Conservation (phyloP, 2,329 filamentous ascomycete genomes). For the Apiospora hydei region DNA sequence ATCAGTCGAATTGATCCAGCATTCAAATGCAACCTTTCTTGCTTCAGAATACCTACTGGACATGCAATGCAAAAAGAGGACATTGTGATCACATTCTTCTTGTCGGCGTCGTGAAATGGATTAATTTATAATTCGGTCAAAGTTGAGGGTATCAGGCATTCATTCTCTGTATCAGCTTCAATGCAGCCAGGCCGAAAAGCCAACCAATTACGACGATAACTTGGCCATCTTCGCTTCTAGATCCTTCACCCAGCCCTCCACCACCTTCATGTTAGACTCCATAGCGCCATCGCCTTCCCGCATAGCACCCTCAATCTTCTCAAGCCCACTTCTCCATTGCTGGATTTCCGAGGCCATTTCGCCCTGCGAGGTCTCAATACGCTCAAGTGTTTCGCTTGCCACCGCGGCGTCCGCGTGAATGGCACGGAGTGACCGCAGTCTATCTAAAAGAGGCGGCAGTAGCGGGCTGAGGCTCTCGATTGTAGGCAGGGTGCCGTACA, state of each 20-base stretch:
- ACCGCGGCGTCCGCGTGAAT: slow-evolving; percentile 88
- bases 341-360: slow-evolving; percentile 86
- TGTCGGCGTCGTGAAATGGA: neutral
- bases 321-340: slow-evolving; percentile 83
- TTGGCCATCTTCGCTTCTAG: slow-evolving; percentile 79
- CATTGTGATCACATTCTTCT: neutral
- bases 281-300: slow-evolving; percentile 73
- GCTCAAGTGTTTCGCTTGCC: slow-evolving; percentile 78
- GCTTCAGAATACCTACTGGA: neutral
- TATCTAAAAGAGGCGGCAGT: slow-evolving; percentile 83
- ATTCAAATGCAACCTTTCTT: neutral
- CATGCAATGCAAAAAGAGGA: neutral
- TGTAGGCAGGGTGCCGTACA: slow-evolving; percentile 87
- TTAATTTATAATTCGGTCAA: slow-evolving; percentile 3
- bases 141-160: slow-evolving; percentile 46
- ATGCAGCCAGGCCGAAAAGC: neutral
- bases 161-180: slow-evolving; percentile 3
- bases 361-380: slow-evolving; percentile 78
- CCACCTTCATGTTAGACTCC: slow-evolving; percentile 80
- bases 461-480: slow-evolving; percentile 88
- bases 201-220: slow-evolving; percentile 51
- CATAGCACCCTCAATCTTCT: slow-evolving; percentile 79
- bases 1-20: neutral
- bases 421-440: slow-evolving; percentile 80
- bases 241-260: slow-evolving; percentile 88